Evolutionary conservation across 805 yeast genomes (phyloP).

Genomic region (Starmerella sirachaensis): DNA sequence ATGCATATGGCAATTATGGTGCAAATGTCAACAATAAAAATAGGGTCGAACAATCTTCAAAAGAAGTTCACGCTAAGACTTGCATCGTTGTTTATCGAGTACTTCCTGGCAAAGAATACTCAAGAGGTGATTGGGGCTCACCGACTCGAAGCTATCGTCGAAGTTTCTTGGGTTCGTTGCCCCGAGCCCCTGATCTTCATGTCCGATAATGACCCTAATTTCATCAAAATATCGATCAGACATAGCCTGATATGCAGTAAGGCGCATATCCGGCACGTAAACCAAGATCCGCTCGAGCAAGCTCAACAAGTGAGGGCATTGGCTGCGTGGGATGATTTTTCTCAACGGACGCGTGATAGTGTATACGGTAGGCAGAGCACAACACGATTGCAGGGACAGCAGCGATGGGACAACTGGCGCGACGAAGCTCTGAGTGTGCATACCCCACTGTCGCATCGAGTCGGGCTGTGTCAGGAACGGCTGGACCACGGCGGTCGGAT

Average conservation of each 20-base stretch:
- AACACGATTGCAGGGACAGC: no score
- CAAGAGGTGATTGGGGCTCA: background rate
- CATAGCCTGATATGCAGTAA: constrained; percentile 44
- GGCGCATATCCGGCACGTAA: constrained; percentile 53
- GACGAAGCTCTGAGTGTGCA: no score
- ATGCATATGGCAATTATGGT: no score
- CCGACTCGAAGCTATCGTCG: constrained; percentile 9
- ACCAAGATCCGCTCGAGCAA: constrained; percentile 44
- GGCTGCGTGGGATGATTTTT: constrained; percentile 8
- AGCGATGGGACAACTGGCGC: no score
- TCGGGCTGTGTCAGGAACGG: no score
- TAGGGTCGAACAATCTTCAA: no score
- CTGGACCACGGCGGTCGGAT: no score
- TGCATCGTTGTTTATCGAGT: background rate
- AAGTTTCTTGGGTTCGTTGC: constrained; percentile 4
- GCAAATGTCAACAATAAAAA: no score
- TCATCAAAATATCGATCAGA: constrained; percentile 42
- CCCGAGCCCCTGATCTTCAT: background rate
- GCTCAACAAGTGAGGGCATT: constrained; percentile 22
- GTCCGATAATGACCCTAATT: constrained; percentile 37
- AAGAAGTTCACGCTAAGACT: no score
- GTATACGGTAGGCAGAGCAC: no score
- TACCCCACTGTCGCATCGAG: no score
- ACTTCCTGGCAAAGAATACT: background rate
- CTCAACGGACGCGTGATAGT: constrained; percentile 4